A percentile compares a stretch with the other conserved stretches of the same genome.
Conservation (phyloP, 164 flowering plant genomes). For the Liquidambar formosana region DNA sequence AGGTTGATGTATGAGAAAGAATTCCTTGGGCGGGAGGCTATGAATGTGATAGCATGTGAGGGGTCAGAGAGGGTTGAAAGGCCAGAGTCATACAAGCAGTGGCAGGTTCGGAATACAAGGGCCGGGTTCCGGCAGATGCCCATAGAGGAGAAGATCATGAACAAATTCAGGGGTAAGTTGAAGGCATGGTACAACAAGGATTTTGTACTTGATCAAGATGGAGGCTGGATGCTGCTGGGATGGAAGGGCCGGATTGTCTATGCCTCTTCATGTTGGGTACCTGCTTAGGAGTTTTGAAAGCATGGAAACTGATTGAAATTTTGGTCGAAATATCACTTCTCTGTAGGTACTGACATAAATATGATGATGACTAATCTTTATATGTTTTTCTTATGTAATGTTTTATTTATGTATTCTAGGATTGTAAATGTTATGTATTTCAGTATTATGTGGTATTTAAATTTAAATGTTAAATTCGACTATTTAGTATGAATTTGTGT, state of each 20-base stretch:
- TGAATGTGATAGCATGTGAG: constrained; percentile 62
- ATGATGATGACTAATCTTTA: too few relatives aligned
- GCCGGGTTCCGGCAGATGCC: constrained; percentile 41
- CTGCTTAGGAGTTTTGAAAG: constrained; percentile 16
- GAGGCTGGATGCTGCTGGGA: constrained; percentile 42
- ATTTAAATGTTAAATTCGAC: too few relatives aligned
- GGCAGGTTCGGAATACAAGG: constrained; percentile 34
- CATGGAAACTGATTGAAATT: too few relatives aligned
- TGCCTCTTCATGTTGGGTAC: constrained; percentile 36
- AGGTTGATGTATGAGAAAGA: constrained; percentile 50
- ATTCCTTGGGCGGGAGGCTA: constrained; percentile 35
- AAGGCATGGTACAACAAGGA: constrained; percentile 30
- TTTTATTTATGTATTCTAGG: too few relatives aligned
- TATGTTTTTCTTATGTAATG: too few relatives aligned
- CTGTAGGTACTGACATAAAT: too few relatives aligned
- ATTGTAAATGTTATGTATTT: too few relatives aligned
- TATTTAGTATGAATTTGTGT: too few relatives aligned
- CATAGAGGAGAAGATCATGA: constrained; percentile 19
- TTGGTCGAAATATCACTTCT: too few relatives aligned
- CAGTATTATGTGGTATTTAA: too few relatives aligned
- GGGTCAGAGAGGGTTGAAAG: constrained; percentile 51
- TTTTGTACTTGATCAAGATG: constrained; percentile 38
- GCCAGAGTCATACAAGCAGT: constrained; percentile 47
- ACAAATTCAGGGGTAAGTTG: constrained; percentile 21
- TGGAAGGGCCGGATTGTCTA: constrained; percentile 44